These are phyloP conservation scores for Rhododendron griersonianum DNA, from an alignment of 148 eudicot genomes.

Conservation along the genomic window DNA sequence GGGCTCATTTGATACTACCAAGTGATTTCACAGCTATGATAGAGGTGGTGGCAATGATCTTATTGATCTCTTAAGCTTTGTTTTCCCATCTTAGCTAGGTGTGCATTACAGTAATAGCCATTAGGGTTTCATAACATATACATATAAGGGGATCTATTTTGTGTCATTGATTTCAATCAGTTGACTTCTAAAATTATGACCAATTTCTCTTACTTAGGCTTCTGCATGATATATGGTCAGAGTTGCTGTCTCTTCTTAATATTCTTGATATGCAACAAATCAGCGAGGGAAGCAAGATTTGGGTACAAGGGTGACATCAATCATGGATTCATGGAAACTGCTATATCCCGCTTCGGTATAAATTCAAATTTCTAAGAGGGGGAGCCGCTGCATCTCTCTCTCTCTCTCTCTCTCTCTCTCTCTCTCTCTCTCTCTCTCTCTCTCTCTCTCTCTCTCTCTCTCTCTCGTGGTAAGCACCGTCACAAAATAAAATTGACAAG, in stretches of 20 bases:
- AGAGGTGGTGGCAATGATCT: neutral
- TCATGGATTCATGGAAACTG: too few relatives aligned
- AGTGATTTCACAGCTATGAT: neutral
- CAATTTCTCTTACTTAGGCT: neutral
- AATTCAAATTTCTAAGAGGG: too few relatives aligned
- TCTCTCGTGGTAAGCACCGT: too few relatives aligned
- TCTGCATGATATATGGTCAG: neutral
- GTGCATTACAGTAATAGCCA: neutral
- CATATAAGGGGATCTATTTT: neutral
- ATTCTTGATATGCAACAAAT: neutral
- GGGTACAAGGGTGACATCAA: too few relatives aligned
- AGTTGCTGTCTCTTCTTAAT: neutral
- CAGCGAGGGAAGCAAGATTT: too few relatives aligned
- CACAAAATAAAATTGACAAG: too few relatives aligned
- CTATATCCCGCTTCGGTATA: too few relatives aligned
- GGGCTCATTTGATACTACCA: constrained; percentile 4
- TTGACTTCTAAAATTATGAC: too few relatives aligned
- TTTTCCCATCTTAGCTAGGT: neutral
- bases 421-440: too few relatives aligned
- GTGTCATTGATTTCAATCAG: neutral
- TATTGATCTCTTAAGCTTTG: neutral
- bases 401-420: too few relatives aligned
- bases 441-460: too few relatives aligned
- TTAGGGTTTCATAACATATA: neutral
- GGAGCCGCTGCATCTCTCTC: too few relatives aligned